These are phyloP conservation scores for Hortiboletus flavorubellus DNA, from an alignment of 768 basidiomycete genomes.

Conservation along the genomic window DNA sequence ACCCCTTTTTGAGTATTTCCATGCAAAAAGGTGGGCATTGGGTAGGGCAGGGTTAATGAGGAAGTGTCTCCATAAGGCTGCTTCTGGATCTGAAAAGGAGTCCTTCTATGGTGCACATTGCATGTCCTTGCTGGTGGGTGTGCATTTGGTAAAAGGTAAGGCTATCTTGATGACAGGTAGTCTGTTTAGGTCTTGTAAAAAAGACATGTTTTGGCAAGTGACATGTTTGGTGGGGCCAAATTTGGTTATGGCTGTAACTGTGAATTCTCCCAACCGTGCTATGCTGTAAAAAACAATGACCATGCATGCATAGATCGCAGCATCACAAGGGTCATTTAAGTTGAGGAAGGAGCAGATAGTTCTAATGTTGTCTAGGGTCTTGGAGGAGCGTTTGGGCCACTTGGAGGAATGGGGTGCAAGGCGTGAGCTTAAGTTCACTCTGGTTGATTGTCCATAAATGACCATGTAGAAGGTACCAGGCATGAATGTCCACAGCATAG, in stretches of 20 bases:
- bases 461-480: slow-evolving; percentile 3
- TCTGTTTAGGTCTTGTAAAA: not conserved
- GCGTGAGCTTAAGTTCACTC: not conserved
- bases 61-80: not conserved
- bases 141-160: not conserved
- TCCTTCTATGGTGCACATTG: not conserved
- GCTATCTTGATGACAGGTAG: not conserved
- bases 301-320: not conserved
- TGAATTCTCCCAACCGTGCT: not conserved
- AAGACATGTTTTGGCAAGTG: not conserved
- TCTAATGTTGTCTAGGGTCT: not conserved
- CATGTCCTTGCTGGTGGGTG: not conserved
- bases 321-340: not conserved
- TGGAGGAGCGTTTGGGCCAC: not conserved
- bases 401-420: not conserved
- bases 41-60: not conserved
- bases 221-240: not conserved
- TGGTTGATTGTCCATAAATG: not conserved
- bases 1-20: too few species aligned
- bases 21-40: not conserved
- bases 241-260: not conserved
- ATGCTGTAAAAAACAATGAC: not conserved
- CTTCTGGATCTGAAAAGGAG: not conserved
- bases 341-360: too few species aligned
- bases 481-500: fast-evolving